These are phyloP conservation scores for Leccinum aurantiacum DNA, from an alignment of 768 basidiomycete genomes.

Conservation along the genomic window DNA sequence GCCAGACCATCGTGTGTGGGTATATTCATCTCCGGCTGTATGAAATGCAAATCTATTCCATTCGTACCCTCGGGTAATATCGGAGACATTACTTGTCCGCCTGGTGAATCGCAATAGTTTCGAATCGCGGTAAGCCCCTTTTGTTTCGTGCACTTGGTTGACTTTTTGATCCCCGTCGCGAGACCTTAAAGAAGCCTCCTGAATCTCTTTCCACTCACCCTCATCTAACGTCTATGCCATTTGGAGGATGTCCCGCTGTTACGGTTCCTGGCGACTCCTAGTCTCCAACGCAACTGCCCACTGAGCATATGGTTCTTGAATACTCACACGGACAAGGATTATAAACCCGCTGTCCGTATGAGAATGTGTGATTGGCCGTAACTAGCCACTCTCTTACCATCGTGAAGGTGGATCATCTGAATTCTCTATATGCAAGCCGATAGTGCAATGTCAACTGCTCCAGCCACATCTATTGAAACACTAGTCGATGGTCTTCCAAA, in stretches of 20 bases:
- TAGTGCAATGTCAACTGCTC: slow-evolving; percentile 13
- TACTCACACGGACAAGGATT: background rate
- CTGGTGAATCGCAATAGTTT: background rate
- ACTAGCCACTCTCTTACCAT: too few species aligned
- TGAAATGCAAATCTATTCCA: background rate
- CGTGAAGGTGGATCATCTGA: background rate
- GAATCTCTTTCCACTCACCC: background rate
- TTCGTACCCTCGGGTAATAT: background rate
- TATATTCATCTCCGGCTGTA: background rate
- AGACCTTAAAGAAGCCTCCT: background rate
- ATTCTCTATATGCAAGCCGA: background rate
- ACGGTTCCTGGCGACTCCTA: background rate
- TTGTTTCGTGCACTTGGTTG: background rate
- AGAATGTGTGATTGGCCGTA: background rate
- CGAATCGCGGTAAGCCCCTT: background rate
- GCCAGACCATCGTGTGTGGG: background rate
- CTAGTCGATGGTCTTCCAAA: slow-evolving; percentile 4
- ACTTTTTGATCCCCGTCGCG: background rate
- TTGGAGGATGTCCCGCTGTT: background rate
- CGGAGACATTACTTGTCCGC: background rate
- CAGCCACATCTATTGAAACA: background rate
- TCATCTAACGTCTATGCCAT: background rate
- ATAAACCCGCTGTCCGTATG: background rate
- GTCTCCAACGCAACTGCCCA: background rate
- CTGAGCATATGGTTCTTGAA: background rate